Conservation (phyloP, 2,329 filamentous ascomycete genomes). For the Diplodia sapinea region DNA sequence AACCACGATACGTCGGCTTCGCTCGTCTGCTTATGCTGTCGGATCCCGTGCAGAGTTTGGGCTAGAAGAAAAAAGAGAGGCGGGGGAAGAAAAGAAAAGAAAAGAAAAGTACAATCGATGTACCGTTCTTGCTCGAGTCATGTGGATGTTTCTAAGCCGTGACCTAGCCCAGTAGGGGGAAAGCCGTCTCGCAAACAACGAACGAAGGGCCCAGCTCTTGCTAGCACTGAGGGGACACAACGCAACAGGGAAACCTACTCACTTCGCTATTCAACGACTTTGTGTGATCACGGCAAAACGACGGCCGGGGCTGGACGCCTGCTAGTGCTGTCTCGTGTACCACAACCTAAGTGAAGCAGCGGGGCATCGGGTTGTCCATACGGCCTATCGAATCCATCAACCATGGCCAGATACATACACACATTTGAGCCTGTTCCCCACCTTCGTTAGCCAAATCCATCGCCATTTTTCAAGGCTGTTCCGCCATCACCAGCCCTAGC, state of each 20-base stretch:
- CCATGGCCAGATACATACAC: background rate
- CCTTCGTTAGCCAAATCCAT: background rate
- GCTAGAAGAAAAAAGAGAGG: too few relatives aligned
- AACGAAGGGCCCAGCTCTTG: background rate
- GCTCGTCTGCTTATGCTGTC: background rate
- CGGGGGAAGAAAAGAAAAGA: background rate
- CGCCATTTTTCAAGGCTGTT: background rate
- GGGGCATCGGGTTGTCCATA: background rate
- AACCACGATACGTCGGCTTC: background rate
- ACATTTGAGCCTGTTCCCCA: too few relatives aligned
- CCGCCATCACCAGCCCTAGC: background rate
- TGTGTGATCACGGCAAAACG: constrained; percentile 11
- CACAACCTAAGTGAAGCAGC: background rate
- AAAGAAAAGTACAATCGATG: background rate
- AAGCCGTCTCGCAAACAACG: too few relatives aligned
- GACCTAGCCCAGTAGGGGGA: background rate
- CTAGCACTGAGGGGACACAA: background rate
- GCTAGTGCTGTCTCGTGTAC: too few relatives aligned
- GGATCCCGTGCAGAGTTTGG: background rate
- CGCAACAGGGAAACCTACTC: background rate
- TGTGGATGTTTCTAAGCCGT: background rate
- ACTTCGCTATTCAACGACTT: background rate
- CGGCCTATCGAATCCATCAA: background rate
- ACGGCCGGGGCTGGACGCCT: background rate
- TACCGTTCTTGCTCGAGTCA: background rate